Evolutionary conservation across 345 rosid species (phyloP), one percentile per base, ranked within the genome.

Genomic region (Euphorbia pulcherrima): DNA sequence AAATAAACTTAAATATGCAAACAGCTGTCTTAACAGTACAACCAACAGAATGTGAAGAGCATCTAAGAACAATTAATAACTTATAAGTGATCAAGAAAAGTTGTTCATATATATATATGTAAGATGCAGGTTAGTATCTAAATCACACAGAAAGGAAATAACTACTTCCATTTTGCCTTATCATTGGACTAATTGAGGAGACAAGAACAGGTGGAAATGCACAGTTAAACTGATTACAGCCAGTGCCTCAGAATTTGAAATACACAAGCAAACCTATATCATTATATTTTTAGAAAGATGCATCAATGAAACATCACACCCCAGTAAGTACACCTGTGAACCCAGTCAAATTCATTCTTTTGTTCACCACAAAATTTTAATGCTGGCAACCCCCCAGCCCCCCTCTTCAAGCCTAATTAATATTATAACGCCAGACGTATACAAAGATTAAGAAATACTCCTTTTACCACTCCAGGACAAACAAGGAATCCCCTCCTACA

Each of bases 91-190:
- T 50, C 10, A 18, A 18, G 8, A n/a, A 7, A 3, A 18, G 54
- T 50, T 50, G 24, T 18, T 16, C 18, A n/a, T n/a, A n/a, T n/a
- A n/a, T n/a, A n/a, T 48, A 14, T 20, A 7, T 21, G 10, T 10
- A n/a, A 50, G 24, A 18, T n/a, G 23, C 54, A 50, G 54, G 54
- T 8, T 10, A 24, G 41, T 21, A 64, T 28, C 27, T 23, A 64
- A 3, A 48, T 27, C 37, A 48, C 28, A 52, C 35, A 47, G 26
- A 40, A 40, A 9, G 52, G 30, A 23, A 35, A 41, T 20, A 40
- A 23, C 27, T 41, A 20, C 21, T 59, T 62, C 21, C 65, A 62
- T 62, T 62, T 46, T 62, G 37, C 7, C 30, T 35, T 40, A 37
- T 50, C 0, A 11, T 39, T 61, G n/a, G 12, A 10, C 50, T 10